A percentile compares a stretch with the other conserved stretches of the same genome.
Conservation (phyloP, 1,139 yeast genomes). For the Suhomyces maxii region DNA sequence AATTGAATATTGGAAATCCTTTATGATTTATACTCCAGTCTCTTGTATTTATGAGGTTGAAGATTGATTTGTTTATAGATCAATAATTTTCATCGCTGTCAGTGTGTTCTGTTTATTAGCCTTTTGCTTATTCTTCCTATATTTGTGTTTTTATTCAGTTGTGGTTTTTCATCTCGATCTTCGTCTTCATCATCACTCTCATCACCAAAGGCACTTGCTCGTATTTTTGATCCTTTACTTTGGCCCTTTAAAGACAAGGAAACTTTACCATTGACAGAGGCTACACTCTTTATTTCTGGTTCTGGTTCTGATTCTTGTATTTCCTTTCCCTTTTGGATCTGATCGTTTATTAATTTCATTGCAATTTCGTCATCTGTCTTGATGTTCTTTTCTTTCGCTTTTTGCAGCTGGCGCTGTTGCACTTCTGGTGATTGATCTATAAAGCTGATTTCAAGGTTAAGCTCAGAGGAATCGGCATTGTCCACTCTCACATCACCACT, state of each 20-base stretch:
- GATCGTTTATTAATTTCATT: slow-evolving; percentile 47
- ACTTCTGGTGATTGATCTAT: slow-evolving; percentile 24
- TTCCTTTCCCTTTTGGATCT: slow-evolving; percentile 49
- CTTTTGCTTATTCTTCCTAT: slow-evolving; percentile 5
- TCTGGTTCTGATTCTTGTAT: slow-evolving; percentile 7
- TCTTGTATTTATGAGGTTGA: no score
- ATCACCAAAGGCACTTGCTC: slow-evolving; percentile 11
- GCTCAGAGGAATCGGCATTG: slow-evolving; percentile 40
- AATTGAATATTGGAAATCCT: no score
- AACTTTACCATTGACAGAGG: slow-evolving; percentile 1
- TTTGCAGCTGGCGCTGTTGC: slow-evolving; percentile 15
- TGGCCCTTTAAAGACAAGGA: slow-evolving; percentile 8
- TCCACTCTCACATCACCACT: slow-evolving; percentile 60
- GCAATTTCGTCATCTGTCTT: slow-evolving; percentile 22
- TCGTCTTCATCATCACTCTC: slow-evolving; percentile 9
- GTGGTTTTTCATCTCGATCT: not conserved
- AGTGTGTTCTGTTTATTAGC: not conserved
- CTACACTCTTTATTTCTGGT: not conserved
- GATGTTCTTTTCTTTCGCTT: slow-evolving; percentile 18
- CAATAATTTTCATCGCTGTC: no score
- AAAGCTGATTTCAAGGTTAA: slow-evolving; percentile 35
- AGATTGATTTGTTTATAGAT: no score
- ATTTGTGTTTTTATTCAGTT: not conserved
- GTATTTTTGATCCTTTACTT: slow-evolving; percentile 1
- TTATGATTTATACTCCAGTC: no score